phyloP scores from a whole-genome alignment of 352 stramenopile species.

The Globisporangium cylindrosporum region DNA sequence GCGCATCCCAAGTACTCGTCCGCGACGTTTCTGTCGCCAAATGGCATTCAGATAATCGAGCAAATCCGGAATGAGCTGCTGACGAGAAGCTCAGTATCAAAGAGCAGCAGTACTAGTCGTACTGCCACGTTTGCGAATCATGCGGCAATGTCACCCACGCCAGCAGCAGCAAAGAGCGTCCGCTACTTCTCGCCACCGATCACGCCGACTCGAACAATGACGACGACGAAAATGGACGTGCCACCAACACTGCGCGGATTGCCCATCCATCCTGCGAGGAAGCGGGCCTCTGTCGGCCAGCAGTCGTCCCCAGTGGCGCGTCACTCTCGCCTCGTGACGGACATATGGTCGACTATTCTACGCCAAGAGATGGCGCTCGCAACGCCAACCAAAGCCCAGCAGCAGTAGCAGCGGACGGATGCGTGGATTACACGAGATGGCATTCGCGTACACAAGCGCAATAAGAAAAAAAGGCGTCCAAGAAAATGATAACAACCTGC shows the following conservation, averaged over 20 bases:
- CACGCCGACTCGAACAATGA: constrained; percentile 5
- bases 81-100: constrained; percentile 19
- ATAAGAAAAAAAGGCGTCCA: too few relatives aligned
- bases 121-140: constrained; percentile 14
- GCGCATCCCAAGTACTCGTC: neutral
- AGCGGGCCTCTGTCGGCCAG: constrained; percentile 7
- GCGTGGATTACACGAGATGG: neutral
- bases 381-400: neutral
- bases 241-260: constrained; percentile 28
- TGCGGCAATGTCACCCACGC: neutral
- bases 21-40: constrained; percentile 27
- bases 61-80: constrained; percentile 45
- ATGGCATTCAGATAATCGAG: constrained; percentile 41
- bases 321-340: constrained; percentile 16
- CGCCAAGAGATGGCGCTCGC: constrained; percentile 23
- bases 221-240: constrained; percentile 10
- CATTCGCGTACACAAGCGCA: neutral
- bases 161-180: neutral
- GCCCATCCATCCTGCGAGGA: constrained; percentile 22
- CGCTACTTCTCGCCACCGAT: constrained; percentile 5
- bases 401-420: neutral
- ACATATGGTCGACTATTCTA: constrained; percentile 41
- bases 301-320: constrained; percentile 18
- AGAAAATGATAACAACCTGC: neutral
- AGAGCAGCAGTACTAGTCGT: constrained; percentile 16